A percentile compares a stretch with the other conserved stretches of the same genome.
These are phyloP conservation scores for Candida coquimbonensis DNA, from an alignment of 805 yeast genomes.

Conservation along the genomic window DNA sequence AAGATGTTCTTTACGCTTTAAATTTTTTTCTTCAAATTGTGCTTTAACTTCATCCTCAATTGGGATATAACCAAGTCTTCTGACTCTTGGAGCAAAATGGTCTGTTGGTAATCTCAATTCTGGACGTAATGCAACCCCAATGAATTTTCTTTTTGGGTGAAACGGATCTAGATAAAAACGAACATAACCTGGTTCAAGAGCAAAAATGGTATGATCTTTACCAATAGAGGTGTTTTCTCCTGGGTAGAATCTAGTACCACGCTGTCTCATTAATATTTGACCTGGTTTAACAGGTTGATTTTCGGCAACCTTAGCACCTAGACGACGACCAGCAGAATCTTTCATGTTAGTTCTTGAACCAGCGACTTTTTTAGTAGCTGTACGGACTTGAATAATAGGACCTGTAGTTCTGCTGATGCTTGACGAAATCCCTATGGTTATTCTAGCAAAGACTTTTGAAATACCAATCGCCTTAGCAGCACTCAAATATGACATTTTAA, in stretches of 20 bases:
- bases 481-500: constrained; percentile 13
- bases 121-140: constrained; percentile 73
- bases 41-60: constrained; percentile 46
- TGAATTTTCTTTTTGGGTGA: constrained; percentile 86
- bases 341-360: constrained; percentile 92
- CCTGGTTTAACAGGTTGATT: constrained; percentile 70
- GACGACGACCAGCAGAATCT: constrained; percentile 90
- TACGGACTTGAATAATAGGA: constrained; percentile 46
- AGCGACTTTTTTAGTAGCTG: constrained; percentile 89
- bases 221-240: constrained; percentile 91
- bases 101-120: constrained; percentile 72
- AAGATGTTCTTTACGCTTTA: constrained; percentile 62
- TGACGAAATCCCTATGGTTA: constrained; percentile 7
- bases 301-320: constrained; percentile 86
- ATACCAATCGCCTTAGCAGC: constrained; percentile 9
- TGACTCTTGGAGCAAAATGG: constrained; percentile 80
- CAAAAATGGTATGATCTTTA: constrained; percentile 87
- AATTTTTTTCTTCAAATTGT: constrained; percentile 47
- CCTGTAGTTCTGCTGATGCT: background rate
- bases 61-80: constrained; percentile 72
- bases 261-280: constrained; percentile 83
- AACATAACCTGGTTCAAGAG: constrained; percentile 89
- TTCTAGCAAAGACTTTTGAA: constrained; percentile 11
- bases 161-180: constrained; percentile 91
- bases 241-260: constrained; percentile 92